A percentile compares a stretch with the other conserved stretches of the same genome.
phyloP scores from a whole-genome alignment of 1,284 basidiomycete species.

The Mycena sp. region DNA sequence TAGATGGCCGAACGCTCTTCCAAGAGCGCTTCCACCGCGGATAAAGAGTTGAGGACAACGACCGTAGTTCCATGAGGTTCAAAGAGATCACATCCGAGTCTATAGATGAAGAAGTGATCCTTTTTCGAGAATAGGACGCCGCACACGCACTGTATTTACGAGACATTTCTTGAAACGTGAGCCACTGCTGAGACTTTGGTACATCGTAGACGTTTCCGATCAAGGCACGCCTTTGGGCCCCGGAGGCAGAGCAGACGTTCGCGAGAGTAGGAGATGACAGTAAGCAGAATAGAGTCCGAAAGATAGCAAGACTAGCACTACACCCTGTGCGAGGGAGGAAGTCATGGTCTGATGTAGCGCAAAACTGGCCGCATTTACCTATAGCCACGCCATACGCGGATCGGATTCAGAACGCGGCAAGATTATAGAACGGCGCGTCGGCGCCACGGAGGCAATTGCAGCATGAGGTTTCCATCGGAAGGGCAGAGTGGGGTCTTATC shows the following conservation, averaged over 20 bases:
- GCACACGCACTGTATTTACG: conserved; percentile 46
- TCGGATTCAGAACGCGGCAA: too few relatives aligned
- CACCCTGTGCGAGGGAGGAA: too few relatives aligned
- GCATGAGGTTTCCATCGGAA: too few relatives aligned
- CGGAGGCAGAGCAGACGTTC: conserved; percentile 43
- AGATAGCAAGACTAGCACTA: too few relatives aligned
- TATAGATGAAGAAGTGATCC: background rate
- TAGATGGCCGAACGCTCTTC: conserved; percentile 35
- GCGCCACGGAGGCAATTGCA: too few relatives aligned
- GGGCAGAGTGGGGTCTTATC: too few relatives aligned
- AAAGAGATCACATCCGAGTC: conserved; percentile 27
- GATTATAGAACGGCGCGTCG: too few relatives aligned
- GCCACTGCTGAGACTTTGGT: conserved; percentile 49
- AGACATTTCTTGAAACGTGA: conserved; percentile 50
- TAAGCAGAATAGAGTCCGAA: too few relatives aligned
- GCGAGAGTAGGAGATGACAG: background rate
- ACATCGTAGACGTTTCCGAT: conserved; percentile 55
- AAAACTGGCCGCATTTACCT: too few relatives aligned
- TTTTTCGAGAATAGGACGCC: background rate
- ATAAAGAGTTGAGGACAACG: conserved; percentile 33
- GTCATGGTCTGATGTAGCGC: too few relatives aligned
- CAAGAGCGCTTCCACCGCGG: conserved; percentile 32
- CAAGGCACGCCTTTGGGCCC: conserved; percentile 52
- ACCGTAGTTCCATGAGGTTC: conserved; percentile 25
- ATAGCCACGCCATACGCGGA: too few relatives aligned